Evolutionary conservation across 2,329 filamentous ascomycete species (phyloP).

Genomic region (Sarocladium kiliense): DNA sequence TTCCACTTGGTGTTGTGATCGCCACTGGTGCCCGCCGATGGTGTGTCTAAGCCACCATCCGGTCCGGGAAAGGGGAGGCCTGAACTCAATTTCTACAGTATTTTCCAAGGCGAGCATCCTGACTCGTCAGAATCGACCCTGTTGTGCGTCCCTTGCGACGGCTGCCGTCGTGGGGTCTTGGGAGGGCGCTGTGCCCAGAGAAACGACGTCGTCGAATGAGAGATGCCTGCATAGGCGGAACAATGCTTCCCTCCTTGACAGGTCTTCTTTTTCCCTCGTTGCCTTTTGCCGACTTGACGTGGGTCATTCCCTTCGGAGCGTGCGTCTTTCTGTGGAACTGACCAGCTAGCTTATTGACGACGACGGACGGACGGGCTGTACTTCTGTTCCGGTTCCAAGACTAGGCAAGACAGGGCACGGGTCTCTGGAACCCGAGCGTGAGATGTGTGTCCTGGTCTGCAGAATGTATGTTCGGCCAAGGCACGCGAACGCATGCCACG

Average conservation of each 20-base stretch:
- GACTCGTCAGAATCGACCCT: background rate
- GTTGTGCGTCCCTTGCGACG: background rate
- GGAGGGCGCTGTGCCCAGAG: background rate
- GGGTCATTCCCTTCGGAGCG: too few species aligned
- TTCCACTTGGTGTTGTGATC: slow-evolving; percentile 8
- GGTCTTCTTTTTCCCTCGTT: background rate
- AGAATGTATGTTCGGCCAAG: background rate
- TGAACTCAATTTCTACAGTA: background rate
- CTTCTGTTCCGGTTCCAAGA: too few species aligned
- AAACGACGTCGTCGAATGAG: background rate
- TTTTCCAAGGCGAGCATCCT: background rate
- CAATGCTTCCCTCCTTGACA: too few species aligned
- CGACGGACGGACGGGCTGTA: too few species aligned
- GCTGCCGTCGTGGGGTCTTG: background rate
- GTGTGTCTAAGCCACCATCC: background rate
- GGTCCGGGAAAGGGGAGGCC: background rate
- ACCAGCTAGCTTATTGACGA: too few species aligned
- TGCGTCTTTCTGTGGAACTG: too few species aligned
- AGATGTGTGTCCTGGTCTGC: too few species aligned
- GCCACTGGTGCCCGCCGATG: slow-evolving; percentile 1
- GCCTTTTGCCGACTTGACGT: background rate
- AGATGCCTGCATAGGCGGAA: background rate
- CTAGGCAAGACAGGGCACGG: too few species aligned
- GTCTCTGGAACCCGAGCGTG: too few species aligned
- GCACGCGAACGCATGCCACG: background rate